Conservation (phyloP, 176 grass and related monocot genomes). For the Carex littledalei region DNA sequence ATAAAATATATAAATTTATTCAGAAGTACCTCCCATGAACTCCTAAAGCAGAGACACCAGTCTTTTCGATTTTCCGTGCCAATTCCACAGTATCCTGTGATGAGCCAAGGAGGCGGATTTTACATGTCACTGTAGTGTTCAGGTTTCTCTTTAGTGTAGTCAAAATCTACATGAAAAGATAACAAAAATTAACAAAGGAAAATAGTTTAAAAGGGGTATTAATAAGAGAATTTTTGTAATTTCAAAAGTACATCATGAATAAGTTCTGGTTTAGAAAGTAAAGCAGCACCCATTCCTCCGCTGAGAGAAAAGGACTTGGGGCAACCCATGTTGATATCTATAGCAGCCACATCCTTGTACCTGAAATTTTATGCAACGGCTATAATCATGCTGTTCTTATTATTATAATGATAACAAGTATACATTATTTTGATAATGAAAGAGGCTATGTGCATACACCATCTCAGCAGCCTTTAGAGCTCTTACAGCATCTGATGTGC, state of each 20-base stretch:
- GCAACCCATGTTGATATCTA: constrained; percentile 99
- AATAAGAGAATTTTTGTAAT: constrained; percentile 19
- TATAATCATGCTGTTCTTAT: background rate
- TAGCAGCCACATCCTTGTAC: constrained; percentile 75
- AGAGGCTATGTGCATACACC: constrained; percentile 45
- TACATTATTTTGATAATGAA: background rate
- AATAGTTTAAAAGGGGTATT: constrained; percentile 1
- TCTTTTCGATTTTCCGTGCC: constrained; percentile 85
- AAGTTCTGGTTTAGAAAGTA: constrained; percentile 97
- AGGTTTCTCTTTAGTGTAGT: constrained; percentile 83
- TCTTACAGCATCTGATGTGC: constrained; percentile 80
- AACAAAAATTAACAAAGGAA: constrained; percentile 23
- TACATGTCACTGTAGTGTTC: constrained; percentile 70
- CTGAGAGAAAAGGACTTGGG: constrained; percentile 85
- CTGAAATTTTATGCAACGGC: constrained; percentile 27
- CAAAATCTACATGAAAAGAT: constrained; percentile 70
- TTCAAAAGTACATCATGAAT: constrained; percentile 77
- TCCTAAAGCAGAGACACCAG: constrained; percentile 74
- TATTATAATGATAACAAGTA: background rate
- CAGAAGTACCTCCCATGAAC: constrained; percentile 76
- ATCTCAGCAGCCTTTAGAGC: constrained; percentile 86
- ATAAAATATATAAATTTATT: background rate
- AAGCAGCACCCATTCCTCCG: constrained; percentile 95
- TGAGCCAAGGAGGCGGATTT: constrained; percentile 74
- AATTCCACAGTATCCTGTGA: constrained; percentile 74